Percentiles rank a stretch among this genome's conserved stretches.
Conservation (phyloP, 495 filamentous ascomycete genomes). For the Tricharina praecox region DNA sequence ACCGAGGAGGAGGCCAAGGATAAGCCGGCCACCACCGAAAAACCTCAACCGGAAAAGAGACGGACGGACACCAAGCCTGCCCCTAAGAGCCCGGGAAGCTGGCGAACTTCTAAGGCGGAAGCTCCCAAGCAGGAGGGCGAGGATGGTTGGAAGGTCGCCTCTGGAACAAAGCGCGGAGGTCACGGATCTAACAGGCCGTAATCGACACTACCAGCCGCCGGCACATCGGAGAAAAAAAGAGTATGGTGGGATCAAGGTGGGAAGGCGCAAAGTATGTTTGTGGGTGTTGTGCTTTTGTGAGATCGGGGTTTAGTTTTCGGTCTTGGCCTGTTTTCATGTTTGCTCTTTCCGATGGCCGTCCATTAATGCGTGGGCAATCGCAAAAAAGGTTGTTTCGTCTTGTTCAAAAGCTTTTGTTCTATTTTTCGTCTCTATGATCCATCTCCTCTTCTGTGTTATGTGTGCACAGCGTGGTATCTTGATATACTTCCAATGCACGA, state of each 20-base stretch:
- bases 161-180: constrained; percentile 7
- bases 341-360: neutral
- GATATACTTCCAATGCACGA: too few species aligned
- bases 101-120: constrained; percentile 1
- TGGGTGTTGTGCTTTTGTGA: too few species aligned
- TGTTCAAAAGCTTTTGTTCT: too few species aligned
- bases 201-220: too few species aligned
- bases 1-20: neutral
- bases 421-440: too few species aligned
- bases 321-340: neutral
- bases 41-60: constrained; percentile 7
- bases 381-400: neutral
- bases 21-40: constrained; percentile 2
- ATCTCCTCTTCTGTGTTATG: too few species aligned
- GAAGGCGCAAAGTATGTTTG: too few species aligned
- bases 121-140: neutral
- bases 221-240: too few species aligned
- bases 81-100: constrained; percentile 13
- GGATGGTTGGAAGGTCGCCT: constrained; percentile 18
- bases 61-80: constrained; percentile 11
- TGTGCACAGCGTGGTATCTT: too few species aligned
- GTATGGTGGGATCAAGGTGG: too few species aligned
- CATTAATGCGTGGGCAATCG: neutral
- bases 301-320: too few species aligned
- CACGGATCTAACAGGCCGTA: too few species aligned